A percentile compares a stretch with the other conserved stretches of the same genome.
Evolutionary conservation across 2,329 filamentous ascomycete genomes (phyloP).

Genomic region (Penicillium sp.): DNA sequence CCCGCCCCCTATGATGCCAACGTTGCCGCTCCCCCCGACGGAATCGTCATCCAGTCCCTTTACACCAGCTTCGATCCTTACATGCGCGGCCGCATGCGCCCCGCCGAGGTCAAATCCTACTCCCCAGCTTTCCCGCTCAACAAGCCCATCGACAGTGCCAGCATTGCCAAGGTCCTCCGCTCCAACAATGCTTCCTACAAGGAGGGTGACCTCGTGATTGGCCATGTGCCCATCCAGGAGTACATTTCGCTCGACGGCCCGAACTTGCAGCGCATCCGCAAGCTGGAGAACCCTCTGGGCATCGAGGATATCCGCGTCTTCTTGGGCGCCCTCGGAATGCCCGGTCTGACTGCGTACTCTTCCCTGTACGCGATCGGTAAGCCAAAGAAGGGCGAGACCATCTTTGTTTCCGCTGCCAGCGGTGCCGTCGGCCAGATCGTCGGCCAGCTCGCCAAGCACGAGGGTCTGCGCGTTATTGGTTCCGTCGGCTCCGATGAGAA

Average conservation of each 20-base stretch:
- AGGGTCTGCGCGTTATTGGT: conserved; percentile 77
- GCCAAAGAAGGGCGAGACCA: conserved; percentile 76
- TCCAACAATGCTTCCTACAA: conserved; percentile 65
- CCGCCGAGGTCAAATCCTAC: conserved; percentile 66
- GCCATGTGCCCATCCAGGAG: conserved; percentile 64
- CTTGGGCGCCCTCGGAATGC: conserved; percentile 76
- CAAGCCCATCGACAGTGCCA: conserved; percentile 64
- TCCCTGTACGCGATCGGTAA: conserved; percentile 74
- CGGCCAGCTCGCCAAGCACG: conserved; percentile 79
- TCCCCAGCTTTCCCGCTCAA: conserved; percentile 61
- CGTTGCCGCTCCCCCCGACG: conserved; percentile 59
- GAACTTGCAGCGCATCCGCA: conserved; percentile 48
- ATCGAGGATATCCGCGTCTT: conserved; percentile 59
- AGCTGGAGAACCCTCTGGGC: conserved; percentile 65
- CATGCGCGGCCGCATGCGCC: conserved; percentile 77
- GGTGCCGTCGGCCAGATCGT: conserved; percentile 83
- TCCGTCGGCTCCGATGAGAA: conserved; percentile 80
- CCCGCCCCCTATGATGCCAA: conserved; percentile 65
- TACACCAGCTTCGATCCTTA: conserved; percentile 84
- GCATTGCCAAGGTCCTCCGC: conserved; percentile 70
- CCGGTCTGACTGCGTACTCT: conserved; percentile 73
- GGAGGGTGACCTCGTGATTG: conserved; percentile 66
- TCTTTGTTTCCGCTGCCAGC: conserved; percentile 77
- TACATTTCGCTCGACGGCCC: conserved; percentile 62
- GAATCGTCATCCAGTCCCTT: conserved; percentile 68